Conservation (phyloP, 1,139 yeast species). For the Blastobotrys proliferans region DNA sequence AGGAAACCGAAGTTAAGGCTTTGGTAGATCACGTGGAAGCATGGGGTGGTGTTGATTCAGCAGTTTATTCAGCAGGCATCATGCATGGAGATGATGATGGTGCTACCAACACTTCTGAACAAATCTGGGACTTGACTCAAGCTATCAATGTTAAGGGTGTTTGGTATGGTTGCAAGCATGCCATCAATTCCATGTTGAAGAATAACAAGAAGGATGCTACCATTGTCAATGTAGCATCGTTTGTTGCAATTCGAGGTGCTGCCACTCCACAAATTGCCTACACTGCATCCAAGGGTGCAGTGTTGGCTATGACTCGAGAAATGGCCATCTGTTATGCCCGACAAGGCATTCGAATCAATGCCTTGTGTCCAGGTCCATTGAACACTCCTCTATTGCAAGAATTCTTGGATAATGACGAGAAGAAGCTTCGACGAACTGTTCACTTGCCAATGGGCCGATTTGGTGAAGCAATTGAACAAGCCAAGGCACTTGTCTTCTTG, state of each 20-base stretch:
- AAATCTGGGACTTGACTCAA: conserved; percentile 48
- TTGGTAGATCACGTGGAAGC: conserved; percentile 34
- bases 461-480: conserved; percentile 67
- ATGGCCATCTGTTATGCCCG: conserved; percentile 69
- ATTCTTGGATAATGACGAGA: conserved; percentile 39
- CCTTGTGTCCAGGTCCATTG: conserved; percentile 64
- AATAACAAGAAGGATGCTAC: conserved; percentile 47
- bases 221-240: conserved; percentile 59
- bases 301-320: conserved; percentile 48
- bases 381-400: conserved; percentile 56
- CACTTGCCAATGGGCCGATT: conserved; percentile 51
- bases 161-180: conserved; percentile 54
- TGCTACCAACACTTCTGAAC: conserved; percentile 37
- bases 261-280: conserved; percentile 39
- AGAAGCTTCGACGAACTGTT: conserved; percentile 43
- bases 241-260: conserved; percentile 51
- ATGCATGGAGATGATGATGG: conserved; percentile 65
- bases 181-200: conserved; percentile 47
- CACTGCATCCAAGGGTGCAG: conserved; percentile 42
- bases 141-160: conserved; percentile 55
- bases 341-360: conserved; percentile 61
- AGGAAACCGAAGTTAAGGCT: conserved; percentile 35
- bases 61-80: conserved; percentile 74
- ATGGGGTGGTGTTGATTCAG: conserved; percentile 57
- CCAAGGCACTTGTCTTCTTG: conserved; percentile 75